Percentiles rank a stretch among this genome's conserved stretches.
Evolutionary conservation across 441 rosid genomes (phyloP).

Genomic region (Gossypium davidsonii): DNA sequence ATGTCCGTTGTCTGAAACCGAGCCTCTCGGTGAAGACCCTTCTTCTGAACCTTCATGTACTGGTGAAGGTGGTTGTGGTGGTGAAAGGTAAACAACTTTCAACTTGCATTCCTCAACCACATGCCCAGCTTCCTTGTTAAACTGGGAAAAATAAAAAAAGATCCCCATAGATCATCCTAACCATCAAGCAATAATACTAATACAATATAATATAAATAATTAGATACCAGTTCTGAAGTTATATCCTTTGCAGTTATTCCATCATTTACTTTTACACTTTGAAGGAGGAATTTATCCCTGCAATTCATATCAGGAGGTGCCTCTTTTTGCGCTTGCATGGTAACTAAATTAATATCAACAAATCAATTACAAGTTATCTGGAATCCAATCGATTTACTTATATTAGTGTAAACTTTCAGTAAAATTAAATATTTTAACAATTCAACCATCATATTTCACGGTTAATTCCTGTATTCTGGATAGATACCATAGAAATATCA

Average conservation of each 20-base stretch:
- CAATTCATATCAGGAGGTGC: constrained; percentile 69
- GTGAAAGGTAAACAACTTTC: constrained; percentile 59
- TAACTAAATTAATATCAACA: constrained; percentile 33
- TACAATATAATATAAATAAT: neutral
- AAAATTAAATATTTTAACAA: no score
- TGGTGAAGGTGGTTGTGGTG: constrained; percentile 71
- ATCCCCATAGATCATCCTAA: neutral
- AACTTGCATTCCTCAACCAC: constrained; percentile 66
- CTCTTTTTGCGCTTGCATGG: constrained; percentile 85
- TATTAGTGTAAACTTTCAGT: no score
- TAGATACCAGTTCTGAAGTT: constrained; percentile 56
- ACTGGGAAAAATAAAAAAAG: constrained; percentile 29
- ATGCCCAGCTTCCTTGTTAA: constrained; percentile 64
- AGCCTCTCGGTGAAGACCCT: constrained; percentile 68
- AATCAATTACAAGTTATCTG: neutral
- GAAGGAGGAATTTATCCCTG: constrained; percentile 74
- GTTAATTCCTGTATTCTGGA: no score
- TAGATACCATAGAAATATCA: no score
- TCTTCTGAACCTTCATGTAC: constrained; percentile 75
- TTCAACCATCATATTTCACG: no score
- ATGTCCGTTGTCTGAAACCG: constrained; percentile 52
- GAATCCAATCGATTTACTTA: neutral
- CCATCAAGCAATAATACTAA: neutral
- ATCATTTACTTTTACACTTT: constrained; percentile 49
- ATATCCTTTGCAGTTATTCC: constrained; percentile 48